Percentiles rank a stretch among this genome's conserved stretches.
Conservation (phyloP, 2,329 filamentous ascomycete genomes). For the Ambrosiella beaveri region DNA sequence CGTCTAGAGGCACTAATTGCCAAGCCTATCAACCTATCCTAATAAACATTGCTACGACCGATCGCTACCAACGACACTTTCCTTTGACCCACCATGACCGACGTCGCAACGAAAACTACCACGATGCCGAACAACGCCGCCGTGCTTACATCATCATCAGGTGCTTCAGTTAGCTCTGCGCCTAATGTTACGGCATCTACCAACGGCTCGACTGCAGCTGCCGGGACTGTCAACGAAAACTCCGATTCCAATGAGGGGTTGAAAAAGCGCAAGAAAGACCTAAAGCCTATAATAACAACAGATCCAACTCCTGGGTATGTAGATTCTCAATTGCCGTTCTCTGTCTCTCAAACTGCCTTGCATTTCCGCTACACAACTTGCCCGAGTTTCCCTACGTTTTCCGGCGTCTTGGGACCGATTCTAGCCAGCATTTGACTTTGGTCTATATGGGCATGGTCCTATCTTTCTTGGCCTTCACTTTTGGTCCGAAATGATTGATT, state of each 20-base stretch:
- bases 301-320: not conserved
- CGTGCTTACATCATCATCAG: not conserved
- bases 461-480: too few relatives aligned
- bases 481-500: too few relatives aligned
- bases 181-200: not conserved
- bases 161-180: not conserved
- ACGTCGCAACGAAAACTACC: not conserved
- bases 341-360: too few relatives aligned
- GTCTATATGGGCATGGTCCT: too few relatives aligned
- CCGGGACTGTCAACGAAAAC: not conserved
- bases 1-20: too few relatives aligned
- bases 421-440: too few relatives aligned
- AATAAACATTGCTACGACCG: not conserved
- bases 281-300: slow-evolving; percentile 6
- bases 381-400: too few relatives aligned
- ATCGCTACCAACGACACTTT: not conserved
- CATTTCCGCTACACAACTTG: not conserved
- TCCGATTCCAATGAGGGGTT: not conserved
- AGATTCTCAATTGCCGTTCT: not conserved
- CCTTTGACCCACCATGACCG: not conserved
- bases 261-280: slow-evolving; percentile 6
- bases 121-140: not conserved
- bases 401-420: too few relatives aligned
- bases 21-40: too few relatives aligned
- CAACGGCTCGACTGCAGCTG: not conserved